Evolutionary conservation across 139 green algal genomes (phyloP), one percentile per base, ranked within the genome.

Genomic region (Tetradesmus lagerheimii): DNA sequence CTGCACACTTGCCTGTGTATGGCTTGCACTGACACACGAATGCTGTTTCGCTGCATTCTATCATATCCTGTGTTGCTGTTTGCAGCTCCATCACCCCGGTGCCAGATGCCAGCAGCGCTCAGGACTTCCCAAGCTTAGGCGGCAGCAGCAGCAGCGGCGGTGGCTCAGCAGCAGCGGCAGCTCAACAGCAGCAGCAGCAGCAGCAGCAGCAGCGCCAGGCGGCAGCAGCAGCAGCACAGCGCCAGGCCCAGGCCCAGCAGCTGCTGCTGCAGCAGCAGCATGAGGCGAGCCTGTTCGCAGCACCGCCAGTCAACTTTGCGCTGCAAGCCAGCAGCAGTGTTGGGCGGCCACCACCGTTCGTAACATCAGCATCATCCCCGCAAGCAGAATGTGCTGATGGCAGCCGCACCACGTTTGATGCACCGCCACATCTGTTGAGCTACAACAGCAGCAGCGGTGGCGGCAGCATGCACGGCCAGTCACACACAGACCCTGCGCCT

Each of bases 201-300:
- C 80, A 76, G 80, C 45, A 76, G 45, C 80, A 50, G n/a, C n/a
- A n/a, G 25, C 41, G n/a, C n/a, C n/a, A 76, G 79, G 41, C 41
- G 31, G 41, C 80, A 76, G 80, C 45, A 76, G 45, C 80, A 50
- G n/a, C n/a, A n/a, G 25, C 41, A 15, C 78, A 35, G 78, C 41
- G 14, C 12, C 67, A 78, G 20, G 66, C 67, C 39, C 29, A n/a
- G n/a, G n/a, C n/a, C n/a, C 37, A 23, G n/a, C 79, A 31, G 57
- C n/a, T 34, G 71, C 71, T 41, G 71, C 80, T 50, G 80, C 80
- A 86, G 80, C 80, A 76, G 80, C 80, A 76, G 47, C 14, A n/a
- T 29, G 77, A 86, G 45, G 47, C 47, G 80, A 41, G 80, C 45
- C 27, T 37, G 31, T 50, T 75, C 14, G 12, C 82, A 67, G 25